phyloP scores from a whole-genome alignment of 805 yeast genomes.

The Naumovozyma castellii region DNA sequence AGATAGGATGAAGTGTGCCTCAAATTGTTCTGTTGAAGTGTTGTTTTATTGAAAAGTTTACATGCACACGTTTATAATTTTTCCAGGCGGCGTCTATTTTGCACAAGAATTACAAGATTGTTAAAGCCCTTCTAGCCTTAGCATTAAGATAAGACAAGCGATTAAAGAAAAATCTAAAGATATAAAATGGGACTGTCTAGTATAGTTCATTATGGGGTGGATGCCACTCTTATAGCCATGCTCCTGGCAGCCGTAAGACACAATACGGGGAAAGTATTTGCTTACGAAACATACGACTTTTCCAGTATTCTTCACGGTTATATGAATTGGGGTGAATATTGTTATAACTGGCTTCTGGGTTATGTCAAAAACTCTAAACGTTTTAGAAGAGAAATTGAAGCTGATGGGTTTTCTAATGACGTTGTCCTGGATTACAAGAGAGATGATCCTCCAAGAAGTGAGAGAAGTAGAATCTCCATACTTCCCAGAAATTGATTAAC shows the following conservation, averaged over 20 bases:
- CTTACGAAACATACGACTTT: slow-evolving; percentile 30
- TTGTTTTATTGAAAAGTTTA: no score
- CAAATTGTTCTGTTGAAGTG: not conserved
- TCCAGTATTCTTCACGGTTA: slow-evolving; percentile 44
- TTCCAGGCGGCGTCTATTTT: not conserved
- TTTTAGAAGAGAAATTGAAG: slow-evolving; percentile 31
- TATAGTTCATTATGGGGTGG: slow-evolving; percentile 59
- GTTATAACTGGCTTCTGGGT: slow-evolving; percentile 42
- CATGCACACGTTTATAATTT: no score
- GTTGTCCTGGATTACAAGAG: slow-evolving; percentile 1
- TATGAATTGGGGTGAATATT: slow-evolving; percentile 50
- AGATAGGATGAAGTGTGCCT: not conserved
- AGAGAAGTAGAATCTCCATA: not conserved
- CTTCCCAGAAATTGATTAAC: slow-evolving; percentile 1
- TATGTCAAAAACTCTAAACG: slow-evolving; percentile 40
- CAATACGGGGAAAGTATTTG: slow-evolving; percentile 60
- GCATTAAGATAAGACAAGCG: no score
- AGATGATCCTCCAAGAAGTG: not conserved
- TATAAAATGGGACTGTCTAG: slow-evolving; percentile 11
- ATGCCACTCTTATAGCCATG: slow-evolving; percentile 69
- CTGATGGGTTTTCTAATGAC: slow-evolving; percentile 15
- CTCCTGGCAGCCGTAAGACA: slow-evolving; percentile 79
- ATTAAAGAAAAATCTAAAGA: no score
- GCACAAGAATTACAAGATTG: no score
- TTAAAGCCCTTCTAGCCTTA: no score